phyloP scores from a whole-genome alignment of 2,329 filamentous ascomycete species.

The Talaromyces rugulosus region DNA sequence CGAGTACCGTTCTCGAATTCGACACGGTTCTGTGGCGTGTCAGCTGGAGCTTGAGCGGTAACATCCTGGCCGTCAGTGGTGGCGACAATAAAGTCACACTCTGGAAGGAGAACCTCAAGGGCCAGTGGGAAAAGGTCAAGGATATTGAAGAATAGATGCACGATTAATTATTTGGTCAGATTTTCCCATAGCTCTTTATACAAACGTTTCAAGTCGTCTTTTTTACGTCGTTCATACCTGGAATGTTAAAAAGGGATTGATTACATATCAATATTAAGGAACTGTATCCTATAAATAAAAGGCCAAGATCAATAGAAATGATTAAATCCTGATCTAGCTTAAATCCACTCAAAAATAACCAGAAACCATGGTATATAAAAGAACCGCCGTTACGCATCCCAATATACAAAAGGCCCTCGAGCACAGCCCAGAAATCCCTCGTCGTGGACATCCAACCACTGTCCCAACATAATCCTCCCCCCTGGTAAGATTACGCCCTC shows the following conservation, averaged over 20 bases:
- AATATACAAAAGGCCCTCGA: slow-evolving; percentile 30
- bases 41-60: slow-evolving; percentile 96
- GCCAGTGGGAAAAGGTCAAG: slow-evolving; percentile 96
- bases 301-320: not conserved
- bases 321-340: not conserved
- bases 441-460: slow-evolving; percentile 38
- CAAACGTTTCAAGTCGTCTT: not conserved
- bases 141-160: slow-evolving; percentile 74
- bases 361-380: not conserved
- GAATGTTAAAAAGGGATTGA: not conserved
- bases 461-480: slow-evolving; percentile 44
- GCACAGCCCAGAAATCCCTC: slow-evolving; percentile 14
- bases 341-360: not conserved
- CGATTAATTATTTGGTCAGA: not conserved
- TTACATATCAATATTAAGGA: not conserved
- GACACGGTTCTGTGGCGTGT: slow-evolving; percentile 91
- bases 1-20: slow-evolving; percentile 78
- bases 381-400: slow-evolving; percentile 15
- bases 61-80: slow-evolving; percentile 88
- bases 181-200: not conserved
- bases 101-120: slow-evolving; percentile 97
- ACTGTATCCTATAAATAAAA: not conserved
- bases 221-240: not conserved
- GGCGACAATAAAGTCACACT: slow-evolving; percentile 95
- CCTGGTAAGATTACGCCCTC: slow-evolving; percentile 47